Percentiles rank a stretch among this genome's conserved stretches.
phyloP scores from a whole-genome alignment of 1,139 yeast genomes.

The Geotrichum bryndzae region DNA sequence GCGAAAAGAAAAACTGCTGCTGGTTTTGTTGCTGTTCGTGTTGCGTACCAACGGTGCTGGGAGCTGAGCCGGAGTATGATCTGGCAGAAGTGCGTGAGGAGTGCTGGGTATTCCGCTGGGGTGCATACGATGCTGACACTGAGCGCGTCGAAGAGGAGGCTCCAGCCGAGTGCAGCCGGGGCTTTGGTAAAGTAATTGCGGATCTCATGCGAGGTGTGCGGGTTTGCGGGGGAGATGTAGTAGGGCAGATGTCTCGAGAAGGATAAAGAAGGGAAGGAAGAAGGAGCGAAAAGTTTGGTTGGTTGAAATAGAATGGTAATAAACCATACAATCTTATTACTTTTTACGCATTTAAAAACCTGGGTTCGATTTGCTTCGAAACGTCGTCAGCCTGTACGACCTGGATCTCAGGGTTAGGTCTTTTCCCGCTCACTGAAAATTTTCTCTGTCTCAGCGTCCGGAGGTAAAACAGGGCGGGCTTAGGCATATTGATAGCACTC shows the following conservation, averaged over 20 bases:
- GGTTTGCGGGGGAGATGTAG: neutral
- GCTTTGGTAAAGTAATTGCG: constrained; percentile 11
- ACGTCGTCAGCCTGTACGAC: neutral
- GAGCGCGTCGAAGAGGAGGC: neutral
- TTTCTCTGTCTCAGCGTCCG: neutral
- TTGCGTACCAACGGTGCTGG: neutral
- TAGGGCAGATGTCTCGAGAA: neutral
- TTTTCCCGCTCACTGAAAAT: neutral
- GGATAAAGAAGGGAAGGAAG: neutral
- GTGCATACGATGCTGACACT: neutral
- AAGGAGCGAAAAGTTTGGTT: neutral
- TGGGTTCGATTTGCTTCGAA: neutral
- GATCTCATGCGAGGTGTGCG: constrained; percentile 1
- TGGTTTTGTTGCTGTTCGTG: neutral
- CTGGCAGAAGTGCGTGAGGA: neutral
- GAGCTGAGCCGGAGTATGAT: neutral
- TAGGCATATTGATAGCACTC: neutral
- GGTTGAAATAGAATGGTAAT: neutral
- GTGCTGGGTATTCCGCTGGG: neutral
- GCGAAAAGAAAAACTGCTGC: neutral
- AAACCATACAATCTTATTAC: neutral
- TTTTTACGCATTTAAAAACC: neutral
- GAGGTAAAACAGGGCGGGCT: neutral
- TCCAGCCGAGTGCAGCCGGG: constrained; percentile 5
- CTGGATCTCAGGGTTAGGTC: neutral